phyloP scores from a whole-genome alignment of 371 early-diverging fungal genomes.

The Mortierella sp. region DNA sequence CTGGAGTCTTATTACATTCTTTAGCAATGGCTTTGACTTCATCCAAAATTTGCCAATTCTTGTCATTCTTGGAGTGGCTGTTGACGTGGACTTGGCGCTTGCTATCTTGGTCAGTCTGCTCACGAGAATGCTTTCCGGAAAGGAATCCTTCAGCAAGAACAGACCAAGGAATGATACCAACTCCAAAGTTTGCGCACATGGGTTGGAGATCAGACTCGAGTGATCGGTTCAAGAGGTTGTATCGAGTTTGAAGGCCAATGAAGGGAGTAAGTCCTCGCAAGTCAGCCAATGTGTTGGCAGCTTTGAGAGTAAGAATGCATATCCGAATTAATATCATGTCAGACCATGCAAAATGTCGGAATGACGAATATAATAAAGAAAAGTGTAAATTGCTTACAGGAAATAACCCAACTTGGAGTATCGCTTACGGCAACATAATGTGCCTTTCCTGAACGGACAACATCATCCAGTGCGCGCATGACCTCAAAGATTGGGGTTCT shows the following conservation, averaged over 20 bases:
- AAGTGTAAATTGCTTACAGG: conserved; percentile 24
- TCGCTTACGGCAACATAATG: conserved; percentile 62
- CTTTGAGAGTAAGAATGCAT: background rate
- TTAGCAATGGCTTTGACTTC: conserved; percentile 57
- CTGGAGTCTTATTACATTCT: conserved; percentile 55
- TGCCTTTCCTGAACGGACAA: conserved; percentile 64
- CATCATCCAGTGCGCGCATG: conserved; percentile 62
- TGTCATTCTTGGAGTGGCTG: conserved; percentile 15
- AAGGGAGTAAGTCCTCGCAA: conserved; percentile 57
- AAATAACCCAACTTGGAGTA: conserved; percentile 59
- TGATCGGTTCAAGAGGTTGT: conserved; percentile 59
- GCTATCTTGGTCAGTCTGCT: conserved; percentile 15
- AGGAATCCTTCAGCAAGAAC: conserved; percentile 57
- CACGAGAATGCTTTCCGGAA: conserved; percentile 56
- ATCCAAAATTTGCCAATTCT: conserved; percentile 59
- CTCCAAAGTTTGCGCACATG: conserved; percentile 50
- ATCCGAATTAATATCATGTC: background rate
- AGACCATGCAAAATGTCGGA: background rate
- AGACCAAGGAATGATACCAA: conserved; percentile 56
- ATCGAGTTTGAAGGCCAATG: conserved; percentile 57
- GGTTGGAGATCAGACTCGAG: conserved; percentile 60
- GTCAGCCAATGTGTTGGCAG: conserved; percentile 58
- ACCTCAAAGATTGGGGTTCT: conserved; percentile 59
- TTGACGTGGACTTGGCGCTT: conserved; percentile 22
- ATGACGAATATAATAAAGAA: background rate